Percentiles rank a stretch among this genome's conserved stretches.
Evolutionary conservation across 2,329 filamentous ascomycete species (phyloP).

Genomic region (Fonsecaea monophora): DNA sequence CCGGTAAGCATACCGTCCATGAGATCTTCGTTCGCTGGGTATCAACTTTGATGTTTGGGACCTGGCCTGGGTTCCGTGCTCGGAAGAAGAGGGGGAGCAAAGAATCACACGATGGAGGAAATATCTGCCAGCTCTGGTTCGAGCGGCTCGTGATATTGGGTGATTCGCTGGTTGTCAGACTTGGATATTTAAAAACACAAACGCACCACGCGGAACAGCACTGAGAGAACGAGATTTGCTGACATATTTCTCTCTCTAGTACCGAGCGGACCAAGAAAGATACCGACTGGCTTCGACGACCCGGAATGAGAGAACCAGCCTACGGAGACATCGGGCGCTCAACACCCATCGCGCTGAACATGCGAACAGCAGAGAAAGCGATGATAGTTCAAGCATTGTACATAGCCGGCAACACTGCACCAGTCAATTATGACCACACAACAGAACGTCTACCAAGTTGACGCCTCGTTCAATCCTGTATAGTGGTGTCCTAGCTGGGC

Average conservation of each 20-base stretch:
- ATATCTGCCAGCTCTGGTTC: not conserved
- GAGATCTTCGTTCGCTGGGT: not conserved
- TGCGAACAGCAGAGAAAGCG: not conserved
- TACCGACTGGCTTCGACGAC: conserved; percentile 57
- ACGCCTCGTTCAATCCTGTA: too few relatives aligned
- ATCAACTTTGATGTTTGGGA: not conserved
- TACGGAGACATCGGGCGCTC: not conserved
- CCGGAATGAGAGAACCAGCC: conserved; percentile 42
- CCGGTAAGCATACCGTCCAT: conserved; percentile 67
- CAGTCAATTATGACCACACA: too few relatives aligned
- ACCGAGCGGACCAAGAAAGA: conserved; percentile 54
- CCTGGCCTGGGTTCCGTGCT: not conserved
- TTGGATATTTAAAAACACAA: not conserved
- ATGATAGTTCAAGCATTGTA: conserved; percentile 5
- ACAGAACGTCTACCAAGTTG: too few relatives aligned
- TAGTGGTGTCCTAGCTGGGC: too few relatives aligned
- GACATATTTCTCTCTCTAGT: conserved; percentile 44
- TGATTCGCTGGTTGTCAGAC: not conserved
- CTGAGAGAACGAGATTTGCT: conserved; percentile 13
- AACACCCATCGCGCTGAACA: not conserved
- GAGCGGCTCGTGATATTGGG: not conserved
- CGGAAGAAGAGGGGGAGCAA: not conserved
- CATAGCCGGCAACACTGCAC: conserved; percentile 4
- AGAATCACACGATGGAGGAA: not conserved
- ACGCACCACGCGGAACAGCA: not conserved